Percentiles rank a stretch among this genome's conserved stretches.
These are phyloP conservation scores for Colletotrichum gloeosporioides DNA, from an alignment of 2,329 filamentous ascomycete species.

Conservation along the genomic window DNA sequence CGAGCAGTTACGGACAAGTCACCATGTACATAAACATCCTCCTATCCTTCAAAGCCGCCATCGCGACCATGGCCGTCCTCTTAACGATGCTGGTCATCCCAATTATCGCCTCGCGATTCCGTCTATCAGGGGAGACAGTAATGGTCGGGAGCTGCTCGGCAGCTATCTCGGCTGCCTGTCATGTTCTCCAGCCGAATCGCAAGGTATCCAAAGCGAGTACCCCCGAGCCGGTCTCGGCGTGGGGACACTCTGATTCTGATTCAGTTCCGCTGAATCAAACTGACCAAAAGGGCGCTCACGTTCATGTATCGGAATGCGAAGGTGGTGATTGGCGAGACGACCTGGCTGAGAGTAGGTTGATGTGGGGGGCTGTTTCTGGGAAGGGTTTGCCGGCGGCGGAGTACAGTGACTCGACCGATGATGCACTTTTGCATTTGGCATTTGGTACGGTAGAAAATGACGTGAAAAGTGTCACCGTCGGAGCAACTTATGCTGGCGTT, in stretches of 20 bases:
- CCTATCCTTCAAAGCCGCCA: not conserved
- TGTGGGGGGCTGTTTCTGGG: not conserved
- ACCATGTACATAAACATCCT: not conserved
- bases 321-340: not conserved
- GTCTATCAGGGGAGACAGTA: not conserved
- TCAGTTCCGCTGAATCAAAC: not conserved
- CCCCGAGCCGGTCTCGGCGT: not conserved
- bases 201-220: not conserved
- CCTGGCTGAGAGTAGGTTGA: not conserved
- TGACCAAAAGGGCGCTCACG: not conserved
- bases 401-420: not conserved
- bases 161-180: not conserved
- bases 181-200: not conserved
- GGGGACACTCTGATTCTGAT: not conserved
- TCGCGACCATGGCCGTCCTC: not conserved
- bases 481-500: not conserved
- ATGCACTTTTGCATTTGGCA: not conserved
- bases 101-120: not conserved
- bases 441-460: not conserved
- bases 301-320: not conserved
- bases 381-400: not conserved
- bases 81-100: not conserved
- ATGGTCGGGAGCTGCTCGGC: not conserved
- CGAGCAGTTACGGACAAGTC: not conserved
- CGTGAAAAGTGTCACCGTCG: not conserved